phyloP scores from a whole-genome alignment of 1,284 basidiomycete species.

The Heimioporus retisporus region DNA sequence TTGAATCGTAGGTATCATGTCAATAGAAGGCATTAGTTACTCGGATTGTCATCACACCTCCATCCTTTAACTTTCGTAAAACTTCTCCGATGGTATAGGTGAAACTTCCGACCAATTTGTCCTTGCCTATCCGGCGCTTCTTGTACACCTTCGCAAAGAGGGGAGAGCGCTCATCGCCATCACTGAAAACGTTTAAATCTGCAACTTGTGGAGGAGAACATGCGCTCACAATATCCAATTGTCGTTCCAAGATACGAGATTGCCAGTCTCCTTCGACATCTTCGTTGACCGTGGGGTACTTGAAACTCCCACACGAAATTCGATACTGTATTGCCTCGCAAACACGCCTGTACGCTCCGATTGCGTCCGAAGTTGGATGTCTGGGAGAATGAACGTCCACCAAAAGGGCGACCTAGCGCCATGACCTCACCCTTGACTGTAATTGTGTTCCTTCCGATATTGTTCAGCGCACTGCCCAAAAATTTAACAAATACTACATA shows the following conservation, averaged over 20 bases:
- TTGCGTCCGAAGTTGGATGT: neutral
- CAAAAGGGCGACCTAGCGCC: neutral
- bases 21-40: neutral
- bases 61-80: neutral
- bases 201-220: too few species aligned
- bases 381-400: neutral
- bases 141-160: slow-evolving; percentile 7
- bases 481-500: too few species aligned
- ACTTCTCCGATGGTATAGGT: neutral
- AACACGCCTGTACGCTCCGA: neutral
- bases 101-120: neutral
- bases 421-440: neutral
- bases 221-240: slow-evolving; percentile 17
- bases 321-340: slow-evolving; percentile 3
- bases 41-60: slow-evolving; percentile 5
- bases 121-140: neutral
- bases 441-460: neutral
- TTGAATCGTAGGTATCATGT: slow-evolving; percentile 4
- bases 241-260: slow-evolving; percentile 3
- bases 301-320: slow-evolving; percentile 6
- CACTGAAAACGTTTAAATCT: slow-evolving; percentile 6
- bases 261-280: neutral
- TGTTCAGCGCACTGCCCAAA: neutral
- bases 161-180: neutral
- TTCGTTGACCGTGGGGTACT: neutral